These are phyloP conservation scores for Sapria himalayana DNA, from an alignment of 345 rosid species.

Conservation along the genomic window DNA sequence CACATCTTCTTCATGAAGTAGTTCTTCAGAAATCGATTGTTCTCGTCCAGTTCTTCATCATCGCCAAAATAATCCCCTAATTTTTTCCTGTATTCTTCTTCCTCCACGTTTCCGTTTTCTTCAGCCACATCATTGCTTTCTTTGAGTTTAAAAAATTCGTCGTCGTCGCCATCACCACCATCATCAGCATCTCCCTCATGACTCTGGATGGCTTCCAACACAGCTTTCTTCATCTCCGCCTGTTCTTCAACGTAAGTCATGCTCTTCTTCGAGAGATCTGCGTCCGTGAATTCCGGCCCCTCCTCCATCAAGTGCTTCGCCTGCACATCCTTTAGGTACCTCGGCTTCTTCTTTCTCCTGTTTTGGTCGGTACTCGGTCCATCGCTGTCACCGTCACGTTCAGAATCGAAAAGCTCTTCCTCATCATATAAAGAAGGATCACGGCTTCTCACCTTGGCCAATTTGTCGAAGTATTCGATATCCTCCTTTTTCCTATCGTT, in stretches of 20 bases:
- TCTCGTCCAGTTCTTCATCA: slow-evolving; percentile 26
- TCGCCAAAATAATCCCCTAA: slow-evolving; percentile 43
- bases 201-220: slow-evolving; percentile 24
- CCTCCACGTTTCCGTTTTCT: slow-evolving; percentile 8
- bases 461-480: slow-evolving; percentile 21
- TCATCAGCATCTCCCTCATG: slow-evolving; percentile 16
- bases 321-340: slow-evolving; percentile 49
- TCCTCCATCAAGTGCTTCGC: slow-evolving; percentile 54
- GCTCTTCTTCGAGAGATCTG: slow-evolving; percentile 6
- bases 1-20: slow-evolving; percentile 55
- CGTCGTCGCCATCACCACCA: slow-evolving; percentile 20
- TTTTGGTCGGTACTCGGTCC: slow-evolving; percentile 6
- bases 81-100: slow-evolving; percentile 21
- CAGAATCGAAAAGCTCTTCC: slow-evolving; percentile 28
- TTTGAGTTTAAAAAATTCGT: slow-evolving; percentile 23
- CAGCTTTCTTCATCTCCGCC: slow-evolving; percentile 32
- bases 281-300: slow-evolving; percentile 38
- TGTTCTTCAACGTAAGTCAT: slow-evolving; percentile 41
- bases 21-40: slow-evolving; percentile 36
- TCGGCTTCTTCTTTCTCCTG: slow-evolving; percentile 14
- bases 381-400: slow-evolving; percentile 12
- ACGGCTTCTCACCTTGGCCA: slow-evolving; percentile 27
- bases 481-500: slow-evolving; percentile 12
- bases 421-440: slow-evolving; percentile 30
- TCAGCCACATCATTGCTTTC: slow-evolving; percentile 19